These are phyloP conservation scores for Aspergillus pseudotamarii DNA, from an alignment of 2,329 filamentous ascomycete genomes.

Conservation along the genomic window DNA sequence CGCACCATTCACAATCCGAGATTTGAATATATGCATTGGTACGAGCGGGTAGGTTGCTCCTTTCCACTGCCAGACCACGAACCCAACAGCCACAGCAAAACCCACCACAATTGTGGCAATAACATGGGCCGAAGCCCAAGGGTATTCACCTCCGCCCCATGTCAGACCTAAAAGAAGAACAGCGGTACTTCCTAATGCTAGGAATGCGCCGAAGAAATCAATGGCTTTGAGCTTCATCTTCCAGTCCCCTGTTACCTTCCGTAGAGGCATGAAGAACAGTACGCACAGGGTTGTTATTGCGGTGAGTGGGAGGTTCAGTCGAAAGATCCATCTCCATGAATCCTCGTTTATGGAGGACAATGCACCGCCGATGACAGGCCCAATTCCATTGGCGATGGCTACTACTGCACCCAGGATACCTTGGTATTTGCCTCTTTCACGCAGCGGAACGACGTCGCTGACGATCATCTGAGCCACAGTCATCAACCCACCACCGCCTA, in stretches of 20 bases:
- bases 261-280: slow-evolving; percentile 60
- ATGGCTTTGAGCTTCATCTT: slow-evolving; percentile 54
- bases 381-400: slow-evolving; percentile 58
- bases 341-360: slow-evolving; percentile 50
- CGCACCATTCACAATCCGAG: slow-evolving; percentile 57
- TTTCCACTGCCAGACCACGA: slow-evolving; percentile 41
- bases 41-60: slow-evolving; percentile 28
- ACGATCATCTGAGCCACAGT: slow-evolving; percentile 64
- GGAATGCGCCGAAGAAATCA: slow-evolving; percentile 53
- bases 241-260: slow-evolving; percentile 58
- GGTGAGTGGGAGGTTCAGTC: slow-evolving; percentile 58
- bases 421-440: slow-evolving; percentile 65
- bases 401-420: slow-evolving; percentile 55
- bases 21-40: slow-evolving; percentile 57
- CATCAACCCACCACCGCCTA: slow-evolving; percentile 63
- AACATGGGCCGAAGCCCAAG: slow-evolving; percentile 59
- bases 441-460: slow-evolving; percentile 61
- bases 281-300: slow-evolving; percentile 51
- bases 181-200: slow-evolving; percentile 50
- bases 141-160: slow-evolving; percentile 63
- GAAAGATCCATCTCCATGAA: slow-evolving; percentile 58
- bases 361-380: slow-evolving; percentile 57
- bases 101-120: slow-evolving; percentile 59
- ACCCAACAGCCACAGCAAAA: slow-evolving; percentile 26
- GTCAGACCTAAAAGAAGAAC: slow-evolving; percentile 56